These are phyloP conservation scores for Zymoseptoria tritici DNA, from an alignment of 2,329 filamentous ascomycete genomes.

Conservation along the genomic window DNA sequence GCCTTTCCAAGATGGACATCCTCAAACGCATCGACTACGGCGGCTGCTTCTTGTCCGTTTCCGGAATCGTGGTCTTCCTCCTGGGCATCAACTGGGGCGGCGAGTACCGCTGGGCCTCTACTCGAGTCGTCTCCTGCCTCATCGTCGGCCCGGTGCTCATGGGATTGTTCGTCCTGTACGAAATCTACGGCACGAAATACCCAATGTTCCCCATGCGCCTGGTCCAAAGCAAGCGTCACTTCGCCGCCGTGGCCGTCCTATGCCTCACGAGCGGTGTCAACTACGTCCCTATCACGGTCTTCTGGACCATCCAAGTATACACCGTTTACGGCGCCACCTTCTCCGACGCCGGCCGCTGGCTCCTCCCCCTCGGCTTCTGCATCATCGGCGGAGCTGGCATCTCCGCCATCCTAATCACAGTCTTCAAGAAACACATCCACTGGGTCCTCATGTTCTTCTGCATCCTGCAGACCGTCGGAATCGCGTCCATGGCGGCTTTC, in stretches of 20 bases:
- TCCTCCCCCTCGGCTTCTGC: conserved; percentile 57
- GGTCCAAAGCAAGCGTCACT: conserved; percentile 21
- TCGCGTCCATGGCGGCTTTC: conserved; percentile 20
- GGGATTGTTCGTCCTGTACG: conserved; percentile 18
- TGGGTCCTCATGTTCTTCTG: conserved; percentile 53
- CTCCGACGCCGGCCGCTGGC: conserved; percentile 45
- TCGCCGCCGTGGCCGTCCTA: conserved; percentile 12
- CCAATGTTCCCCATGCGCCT: conserved; percentile 25
- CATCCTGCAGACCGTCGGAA: conserved; percentile 56
- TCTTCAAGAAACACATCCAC: conserved; percentile 52
- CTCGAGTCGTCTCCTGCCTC: conserved; percentile 17
- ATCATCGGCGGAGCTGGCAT: conserved; percentile 54
- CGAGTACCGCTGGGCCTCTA: conserved; percentile 11
- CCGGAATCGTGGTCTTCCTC: conserved; percentile 44
- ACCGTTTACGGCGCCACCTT: conserved; percentile 48
- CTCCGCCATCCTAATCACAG: conserved; percentile 49
- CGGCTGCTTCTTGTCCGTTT: conserved; percentile 45
- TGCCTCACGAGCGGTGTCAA: conserved; percentile 26
- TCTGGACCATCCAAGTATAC: conserved; percentile 57
- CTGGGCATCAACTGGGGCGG: conserved; percentile 29
- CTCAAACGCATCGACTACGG: conserved; percentile 42
- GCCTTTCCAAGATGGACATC: conserved; percentile 34
- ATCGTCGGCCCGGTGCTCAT: conserved; percentile 18
- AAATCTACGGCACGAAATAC: conserved; percentile 15
- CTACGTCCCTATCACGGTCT: conserved; percentile 37